A percentile compares a stretch with the other conserved stretches of the same genome.
Conservation (phyloP, 495 filamentous ascomycete species). For the Platismatia glauca region DNA sequence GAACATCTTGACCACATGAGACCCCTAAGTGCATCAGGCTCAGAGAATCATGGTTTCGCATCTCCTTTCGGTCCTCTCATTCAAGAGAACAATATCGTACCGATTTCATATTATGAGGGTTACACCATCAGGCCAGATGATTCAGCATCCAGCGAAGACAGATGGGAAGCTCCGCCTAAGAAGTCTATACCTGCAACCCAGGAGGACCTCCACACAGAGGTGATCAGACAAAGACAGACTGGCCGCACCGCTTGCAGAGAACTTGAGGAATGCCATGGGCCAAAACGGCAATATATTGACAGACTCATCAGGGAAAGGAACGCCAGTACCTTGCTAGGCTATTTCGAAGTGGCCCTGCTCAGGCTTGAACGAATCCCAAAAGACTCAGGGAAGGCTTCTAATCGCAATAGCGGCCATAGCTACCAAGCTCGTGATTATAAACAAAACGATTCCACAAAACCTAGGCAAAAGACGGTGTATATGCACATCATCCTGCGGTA, state of each 20-base stretch:
- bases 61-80: neutral
- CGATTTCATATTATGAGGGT: neutral
- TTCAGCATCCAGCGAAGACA: neutral
- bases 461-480: neutral
- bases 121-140: slow-evolving; percentile 9
- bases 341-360: slow-evolving; percentile 4
- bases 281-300: slow-evolving; percentile 6
- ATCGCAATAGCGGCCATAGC: neutral
- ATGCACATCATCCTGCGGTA: slow-evolving; percentile 3
- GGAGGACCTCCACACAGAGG: slow-evolving; percentile 2
- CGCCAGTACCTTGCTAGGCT: neutral
- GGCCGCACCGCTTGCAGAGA: slow-evolving; percentile 4
- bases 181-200: slow-evolving; percentile 1
- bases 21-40: neutral
- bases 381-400: neutral
- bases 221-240: slow-evolving; percentile 7
- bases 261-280: slow-evolving; percentile 2
- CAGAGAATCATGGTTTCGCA: neutral
- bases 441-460: neutral
- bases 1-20: neutral
- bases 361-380: neutral
- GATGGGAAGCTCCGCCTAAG: neutral
- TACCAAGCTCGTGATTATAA: slow-evolving; percentile 4
- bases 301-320: slow-evolving; percentile 4
- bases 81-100: neutral